phyloP scores from a whole-genome alignment of 177 flowering plant genomes.

The Telopea speciosissima region DNA sequence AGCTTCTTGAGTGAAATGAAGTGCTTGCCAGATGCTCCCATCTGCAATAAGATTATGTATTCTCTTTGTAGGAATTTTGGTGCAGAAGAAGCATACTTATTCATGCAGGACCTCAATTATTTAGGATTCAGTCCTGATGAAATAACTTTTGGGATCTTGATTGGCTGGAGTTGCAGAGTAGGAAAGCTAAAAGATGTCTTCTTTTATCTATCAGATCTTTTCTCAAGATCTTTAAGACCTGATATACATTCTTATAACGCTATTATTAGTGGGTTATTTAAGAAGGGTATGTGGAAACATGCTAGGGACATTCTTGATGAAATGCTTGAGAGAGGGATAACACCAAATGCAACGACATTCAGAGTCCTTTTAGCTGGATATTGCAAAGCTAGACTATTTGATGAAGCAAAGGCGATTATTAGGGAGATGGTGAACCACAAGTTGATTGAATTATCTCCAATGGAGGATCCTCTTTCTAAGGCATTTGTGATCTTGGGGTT shows the following conservation, averaged over 20 bases:
- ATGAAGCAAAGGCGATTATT: constrained; percentile 49
- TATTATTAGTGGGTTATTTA: constrained; percentile 57
- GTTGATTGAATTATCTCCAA: constrained; percentile 30
- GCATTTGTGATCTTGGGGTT: constrained; percentile 58
- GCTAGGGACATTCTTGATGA: constrained; percentile 49
- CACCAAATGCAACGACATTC: constrained; percentile 42
- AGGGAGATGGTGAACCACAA: constrained; percentile 46
- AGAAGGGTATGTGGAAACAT: constrained; percentile 54
- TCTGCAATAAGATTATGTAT: constrained; percentile 54
- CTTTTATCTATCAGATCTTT: constrained; percentile 50
- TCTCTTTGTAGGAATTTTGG: constrained; percentile 47
- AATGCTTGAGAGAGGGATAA: constrained; percentile 49
- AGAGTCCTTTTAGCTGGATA: constrained; percentile 78
- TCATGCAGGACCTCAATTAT: constrained; percentile 42
- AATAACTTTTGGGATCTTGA: constrained; percentile 61
- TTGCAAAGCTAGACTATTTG: constrained; percentile 62
- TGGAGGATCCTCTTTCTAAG: constrained; percentile 49
- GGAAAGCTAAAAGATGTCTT: constrained; percentile 61
- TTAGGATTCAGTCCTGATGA: constrained; percentile 64
- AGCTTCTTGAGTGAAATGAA: constrained; percentile 48
- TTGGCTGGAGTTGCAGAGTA: constrained; percentile 59
- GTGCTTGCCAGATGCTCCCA: constrained; percentile 35
- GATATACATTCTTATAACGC: constrained; percentile 55
- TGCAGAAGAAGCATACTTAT: constrained; percentile 40
- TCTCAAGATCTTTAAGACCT: constrained; percentile 55